phyloP scores from a whole-genome alignment of 225 moss, liverwort and hornwort genomes.

The Rhytidiadelphus loreus region DNA sequence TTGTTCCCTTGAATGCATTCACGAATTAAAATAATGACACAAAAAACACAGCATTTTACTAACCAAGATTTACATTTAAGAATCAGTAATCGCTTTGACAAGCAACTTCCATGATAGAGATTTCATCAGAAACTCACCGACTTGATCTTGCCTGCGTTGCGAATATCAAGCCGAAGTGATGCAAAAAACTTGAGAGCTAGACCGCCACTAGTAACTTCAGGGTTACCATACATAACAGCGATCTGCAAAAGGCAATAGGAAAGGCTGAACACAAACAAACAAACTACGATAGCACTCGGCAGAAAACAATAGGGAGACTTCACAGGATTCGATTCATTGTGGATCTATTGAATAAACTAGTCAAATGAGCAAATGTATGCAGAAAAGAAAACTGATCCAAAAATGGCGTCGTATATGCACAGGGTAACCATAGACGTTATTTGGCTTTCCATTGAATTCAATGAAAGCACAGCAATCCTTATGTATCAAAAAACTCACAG shows the following conservation, averaged over 20 bases:
- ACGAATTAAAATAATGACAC: not conserved
- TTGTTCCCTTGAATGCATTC: not conserved
- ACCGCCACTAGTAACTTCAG: slow-evolving; percentile 94
- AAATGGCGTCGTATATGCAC: not conserved
- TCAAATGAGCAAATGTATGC: not conserved
- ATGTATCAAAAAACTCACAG: not conserved
- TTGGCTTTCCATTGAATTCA: not conserved
- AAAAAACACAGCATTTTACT: not conserved
- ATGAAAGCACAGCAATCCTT: not conserved
- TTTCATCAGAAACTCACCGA: slow-evolving; percentile 46
- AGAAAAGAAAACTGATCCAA: not conserved
- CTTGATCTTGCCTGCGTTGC: slow-evolving; percentile 75
- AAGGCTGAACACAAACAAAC: not conserved
- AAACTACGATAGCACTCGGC: not conserved
- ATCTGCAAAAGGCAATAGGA: slow-evolving; percentile 26
- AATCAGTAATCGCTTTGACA: not conserved
- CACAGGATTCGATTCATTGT: not conserved
- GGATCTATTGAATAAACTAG: not conserved
- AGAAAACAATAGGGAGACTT: not conserved
- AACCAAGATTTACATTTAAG: not conserved
- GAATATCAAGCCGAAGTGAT: slow-evolving; percentile 82
- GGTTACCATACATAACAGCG: slow-evolving; percentile 87
- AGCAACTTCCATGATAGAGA: not conserved
- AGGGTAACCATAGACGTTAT: not conserved
- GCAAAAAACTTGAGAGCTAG: slow-evolving; percentile 90